phyloP scores from a whole-genome alignment of 306 rosid genomes.

The Mucuna pruriens region DNA sequence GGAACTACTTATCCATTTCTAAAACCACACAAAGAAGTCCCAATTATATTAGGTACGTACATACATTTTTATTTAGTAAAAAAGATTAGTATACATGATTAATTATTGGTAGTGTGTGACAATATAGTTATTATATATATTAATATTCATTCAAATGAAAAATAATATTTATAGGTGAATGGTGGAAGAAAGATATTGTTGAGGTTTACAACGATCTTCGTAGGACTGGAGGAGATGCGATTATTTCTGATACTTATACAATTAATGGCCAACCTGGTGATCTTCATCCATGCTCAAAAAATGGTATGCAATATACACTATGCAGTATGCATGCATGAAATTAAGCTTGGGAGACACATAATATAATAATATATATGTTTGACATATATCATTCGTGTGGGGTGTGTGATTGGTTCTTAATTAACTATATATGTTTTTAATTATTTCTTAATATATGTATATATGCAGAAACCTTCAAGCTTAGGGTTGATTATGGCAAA shows the following conservation, averaged over 20 bases:
- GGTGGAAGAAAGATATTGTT: slow-evolving; percentile 42
- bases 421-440: not conserved
- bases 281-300: slow-evolving; percentile 55
- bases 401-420: not conserved
- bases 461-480: slow-evolving; percentile 54
- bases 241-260: slow-evolving; percentile 58
- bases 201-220: slow-evolving; percentile 23
- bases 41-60: slow-evolving; percentile 55
- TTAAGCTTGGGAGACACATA: too few relatives aligned
- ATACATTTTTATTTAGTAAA: not conserved
- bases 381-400: not conserved
- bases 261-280: slow-evolving; percentile 80
- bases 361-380: not conserved
- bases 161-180: slow-evolving; percentile 34
- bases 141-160: too few relatives aligned
- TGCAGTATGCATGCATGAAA: too few relatives aligned
- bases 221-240: slow-evolving; percentile 29
- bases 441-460: not conserved
- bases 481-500: slow-evolving; percentile 47
- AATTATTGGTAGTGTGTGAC: not conserved
- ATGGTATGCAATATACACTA: slow-evolving; percentile 49
- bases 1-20: slow-evolving; percentile 60
- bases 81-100: not conserved
- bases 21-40: slow-evolving; percentile 51
- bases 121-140: too few relatives aligned